Evolutionary conservation across 192 early-diverging fungal genomes (phyloP).

Genomic region (Kappamyces sp.): DNA sequence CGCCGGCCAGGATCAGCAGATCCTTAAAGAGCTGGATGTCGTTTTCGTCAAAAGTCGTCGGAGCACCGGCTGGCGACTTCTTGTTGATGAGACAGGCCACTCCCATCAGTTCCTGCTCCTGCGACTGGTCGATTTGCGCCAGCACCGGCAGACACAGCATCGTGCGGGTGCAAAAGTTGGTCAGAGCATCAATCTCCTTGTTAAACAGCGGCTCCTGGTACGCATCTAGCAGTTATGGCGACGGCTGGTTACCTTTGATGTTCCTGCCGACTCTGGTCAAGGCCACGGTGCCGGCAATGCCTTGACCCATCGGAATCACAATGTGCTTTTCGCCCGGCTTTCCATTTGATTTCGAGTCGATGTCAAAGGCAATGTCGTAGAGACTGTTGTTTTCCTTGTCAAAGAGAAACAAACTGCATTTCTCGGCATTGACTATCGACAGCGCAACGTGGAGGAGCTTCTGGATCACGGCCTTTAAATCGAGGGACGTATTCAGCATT

Average conservation of each 20-base stretch:
- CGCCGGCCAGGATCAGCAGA: background rate
- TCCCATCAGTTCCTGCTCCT: background rate
- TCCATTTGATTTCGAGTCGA: no score
- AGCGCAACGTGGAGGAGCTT: no score
- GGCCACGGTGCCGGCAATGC: conserved; percentile 1
- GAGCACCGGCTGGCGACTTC: background rate
- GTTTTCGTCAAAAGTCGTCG: no score
- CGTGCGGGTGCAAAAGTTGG: conserved; percentile 23
- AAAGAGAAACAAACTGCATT: conserved; percentile 2
- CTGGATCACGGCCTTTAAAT: no score
- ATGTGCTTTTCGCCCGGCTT: no score
- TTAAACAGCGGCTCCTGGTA: conserved; percentile 29
- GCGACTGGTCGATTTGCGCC: background rate
- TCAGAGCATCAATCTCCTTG: conserved; percentile 19
- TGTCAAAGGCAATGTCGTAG: no score
- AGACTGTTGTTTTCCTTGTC: conserved; percentile 1
- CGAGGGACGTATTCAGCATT: no score
- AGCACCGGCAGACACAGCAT: conserved; percentile 31
- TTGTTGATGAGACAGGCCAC: conserved; percentile 4
- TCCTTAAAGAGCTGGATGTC: background rate
- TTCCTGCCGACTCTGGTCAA: background rate
- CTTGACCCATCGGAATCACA: conserved; percentile 1
- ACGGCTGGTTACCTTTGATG: background rate
- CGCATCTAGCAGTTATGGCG: conserved; percentile 15
- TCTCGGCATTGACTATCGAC: background rate